A percentile compares a stretch with the other conserved stretches of the same genome.
phyloP scores from a whole-genome alignment of 108 stramenopile species.

The Nitzschia inconspicua region DNA sequence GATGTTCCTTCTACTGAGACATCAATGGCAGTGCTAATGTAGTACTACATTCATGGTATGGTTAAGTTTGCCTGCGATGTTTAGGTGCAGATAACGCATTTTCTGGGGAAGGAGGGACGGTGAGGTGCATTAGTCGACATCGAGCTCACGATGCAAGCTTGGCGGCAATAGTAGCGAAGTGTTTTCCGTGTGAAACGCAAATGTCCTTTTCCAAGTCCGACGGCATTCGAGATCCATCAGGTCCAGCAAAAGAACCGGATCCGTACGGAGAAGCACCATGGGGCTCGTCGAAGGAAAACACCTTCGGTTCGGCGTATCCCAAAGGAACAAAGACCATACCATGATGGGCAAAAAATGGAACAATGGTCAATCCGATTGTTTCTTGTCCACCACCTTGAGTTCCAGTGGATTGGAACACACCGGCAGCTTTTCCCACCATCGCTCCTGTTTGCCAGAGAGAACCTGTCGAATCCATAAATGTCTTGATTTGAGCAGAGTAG shows the following conservation, averaged over 20 bases:
- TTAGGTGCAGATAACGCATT: no score
- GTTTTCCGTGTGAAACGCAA: constrained; percentile 48
- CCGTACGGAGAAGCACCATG: constrained; percentile 69
- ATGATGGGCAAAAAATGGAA: constrained; percentile 71
- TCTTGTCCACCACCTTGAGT: constrained; percentile 73
- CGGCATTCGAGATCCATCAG: constrained; percentile 64
- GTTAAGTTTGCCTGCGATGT: no score
- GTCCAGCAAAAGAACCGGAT: constrained; percentile 60
- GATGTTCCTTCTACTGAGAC: no score
- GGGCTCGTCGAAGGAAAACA: constrained; percentile 45
- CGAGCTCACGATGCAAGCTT: constrained; percentile 41
- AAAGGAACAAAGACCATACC: constrained; percentile 75
- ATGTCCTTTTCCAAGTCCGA: constrained; percentile 51
- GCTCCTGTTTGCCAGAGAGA: constrained; percentile 63
- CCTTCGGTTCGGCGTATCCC: constrained; percentile 53
- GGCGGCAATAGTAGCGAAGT: constrained; percentile 53
- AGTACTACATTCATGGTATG: no score
- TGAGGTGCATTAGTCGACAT: neutral
- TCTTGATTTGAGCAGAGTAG: constrained; percentile 62
- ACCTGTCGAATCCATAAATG: constrained; percentile 66
- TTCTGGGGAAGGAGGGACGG: no score
- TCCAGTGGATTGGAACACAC: constrained; percentile 52
- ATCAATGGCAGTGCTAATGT: no score
- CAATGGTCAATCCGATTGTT: constrained; percentile 46
- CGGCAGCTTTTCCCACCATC: constrained; percentile 67